A percentile compares a stretch with the other conserved stretches of the same genome.
Evolutionary conservation across 1,139 yeast species (phyloP).

Genomic region (Sugiyamaella japonica): DNA sequence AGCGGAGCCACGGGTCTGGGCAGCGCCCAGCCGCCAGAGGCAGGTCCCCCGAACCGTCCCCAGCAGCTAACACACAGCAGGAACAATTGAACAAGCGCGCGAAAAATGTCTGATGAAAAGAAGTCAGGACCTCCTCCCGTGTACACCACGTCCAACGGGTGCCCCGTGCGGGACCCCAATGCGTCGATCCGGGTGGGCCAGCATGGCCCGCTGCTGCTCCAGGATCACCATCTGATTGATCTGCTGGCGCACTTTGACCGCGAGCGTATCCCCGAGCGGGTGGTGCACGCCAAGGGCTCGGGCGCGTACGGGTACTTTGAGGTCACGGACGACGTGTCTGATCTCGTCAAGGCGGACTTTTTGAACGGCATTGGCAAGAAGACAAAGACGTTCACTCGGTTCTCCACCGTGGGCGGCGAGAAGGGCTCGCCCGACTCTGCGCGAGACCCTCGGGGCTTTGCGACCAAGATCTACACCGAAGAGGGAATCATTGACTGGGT

Average conservation of each 20-base stretch:
- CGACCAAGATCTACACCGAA: constrained; percentile 80
- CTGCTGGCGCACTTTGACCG: constrained; percentile 81
- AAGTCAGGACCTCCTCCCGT: constrained; percentile 31
- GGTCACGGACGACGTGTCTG: constrained; percentile 79
- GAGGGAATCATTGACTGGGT: constrained; percentile 90
- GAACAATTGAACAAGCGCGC: background rate
- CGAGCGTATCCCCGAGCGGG: constrained; percentile 87
- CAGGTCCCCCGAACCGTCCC: too few relatives aligned
- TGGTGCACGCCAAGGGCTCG: constrained; percentile 87
- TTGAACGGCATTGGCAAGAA: constrained; percentile 69
- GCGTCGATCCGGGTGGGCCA: constrained; percentile 76
- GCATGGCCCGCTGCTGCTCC: constrained; percentile 73
- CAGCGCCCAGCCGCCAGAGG: background rate
- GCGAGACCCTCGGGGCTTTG: constrained; percentile 88
- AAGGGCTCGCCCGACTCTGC: constrained; percentile 81
- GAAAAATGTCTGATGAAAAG: constrained; percentile 21
- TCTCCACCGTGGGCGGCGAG: constrained; percentile 91
- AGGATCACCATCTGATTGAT: constrained; percentile 77
- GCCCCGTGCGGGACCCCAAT: constrained; percentile 63
- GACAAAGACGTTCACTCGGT: constrained; percentile 71
- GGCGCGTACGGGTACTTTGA: constrained; percentile 83
- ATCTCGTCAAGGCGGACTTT: constrained; percentile 68
- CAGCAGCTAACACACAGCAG: background rate
- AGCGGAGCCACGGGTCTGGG: background rate
- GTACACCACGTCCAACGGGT: constrained; percentile 71